Base-by-base conservation (phyloP, 1,139 yeast species). In the Geotrichum klebahnii region DNA sequence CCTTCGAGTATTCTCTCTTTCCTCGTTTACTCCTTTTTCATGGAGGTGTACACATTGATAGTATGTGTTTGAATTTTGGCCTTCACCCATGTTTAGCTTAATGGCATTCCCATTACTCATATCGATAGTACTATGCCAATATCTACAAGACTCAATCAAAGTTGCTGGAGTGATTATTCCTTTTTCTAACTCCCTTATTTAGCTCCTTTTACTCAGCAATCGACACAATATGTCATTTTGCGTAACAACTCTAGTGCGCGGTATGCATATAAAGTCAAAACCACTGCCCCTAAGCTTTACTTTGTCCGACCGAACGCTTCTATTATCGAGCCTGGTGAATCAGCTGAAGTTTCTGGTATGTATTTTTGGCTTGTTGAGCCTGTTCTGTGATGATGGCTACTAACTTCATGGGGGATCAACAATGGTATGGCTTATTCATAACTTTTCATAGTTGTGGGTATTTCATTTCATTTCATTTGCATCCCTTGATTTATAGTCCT, bases 291-390 rank as follows among this genome's bases (percentile, higher is more conserved):
- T 53, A 90, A 87, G 68, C 77, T 88, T 67, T 87, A 90, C 74
- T 87, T 96, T 69, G 97, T 92, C 50, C 83, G 96, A 70, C 98
- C 98, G 54, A 92, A 90, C 68, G 94, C 97, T 52, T 80, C 95
- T 24, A 71, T 84, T 37, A 75, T 92, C 52, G 76, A 74, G 37
- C 92, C 97, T 12, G 94, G 95, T 35, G 79, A 79, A 56, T 69
- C 82, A 10, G 73, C 82, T 50, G 80, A 84, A 53, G 86, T 92
- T 47, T 79, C 90, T 46, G 84, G 64, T 59, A 57, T 29, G 59
- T 46, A 6, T 10, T 10, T 9, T 34, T 20, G 2, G 12, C 12
- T 9, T 9, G 31, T 28, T 28, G 12, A 28, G 9, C 31, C 12
- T 28, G 31, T 9, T 12, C 12, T 9, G 9, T 28, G 9, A 28